Percentiles rank a stretch among this genome's conserved stretches.
phyloP scores from a whole-genome alignment of 495 filamentous ascomycete genomes.

The Talaromyces borbonicus region DNA sequence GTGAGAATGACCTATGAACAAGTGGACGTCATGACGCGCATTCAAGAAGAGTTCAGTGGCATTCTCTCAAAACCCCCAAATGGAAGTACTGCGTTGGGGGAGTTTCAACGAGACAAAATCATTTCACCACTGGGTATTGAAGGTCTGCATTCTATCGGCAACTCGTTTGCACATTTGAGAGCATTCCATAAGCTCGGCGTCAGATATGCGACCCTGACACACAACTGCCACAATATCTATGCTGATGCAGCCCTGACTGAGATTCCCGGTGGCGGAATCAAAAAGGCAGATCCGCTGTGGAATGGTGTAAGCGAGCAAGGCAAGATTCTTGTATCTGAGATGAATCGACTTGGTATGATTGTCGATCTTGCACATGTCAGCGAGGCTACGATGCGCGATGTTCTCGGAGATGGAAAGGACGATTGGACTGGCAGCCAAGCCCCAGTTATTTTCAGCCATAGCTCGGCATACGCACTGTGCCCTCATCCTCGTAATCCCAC shows the following conservation, averaged over 20 bases:
- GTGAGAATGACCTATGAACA: conserved; percentile 71
- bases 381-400: conserved; percentile 46
- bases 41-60: conserved; percentile 56
- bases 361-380: conserved; percentile 47
- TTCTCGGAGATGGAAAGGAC: conserved; percentile 35
- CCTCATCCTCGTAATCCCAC: conserved; percentile 51
- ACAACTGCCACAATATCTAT: conserved; percentile 88
- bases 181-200: conserved; percentile 71
- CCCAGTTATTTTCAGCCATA: conserved; percentile 51
- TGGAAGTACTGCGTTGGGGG: conserved; percentile 45
- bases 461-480: conserved; percentile 41
- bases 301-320: conserved; percentile 62
- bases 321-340: conserved; percentile 45
- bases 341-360: conserved; percentile 43
- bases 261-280: conserved; percentile 32
- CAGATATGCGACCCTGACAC: conserved; percentile 80
- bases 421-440: conserved; percentile 35
- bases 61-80: conserved; percentile 52
- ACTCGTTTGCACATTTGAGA: conserved; percentile 67
- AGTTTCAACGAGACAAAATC: conserved; percentile 49
- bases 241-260: conserved; percentile 69
- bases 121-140: conserved; percentile 75
- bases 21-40: conserved; percentile 67
- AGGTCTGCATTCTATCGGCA: conserved; percentile 91
- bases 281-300: conserved; percentile 39